A percentile compares a stretch with the other conserved stretches of the same genome.
Evolutionary conservation across 169 alveolate genomes (phyloP).

Genomic region (Fabrea salina): DNA sequence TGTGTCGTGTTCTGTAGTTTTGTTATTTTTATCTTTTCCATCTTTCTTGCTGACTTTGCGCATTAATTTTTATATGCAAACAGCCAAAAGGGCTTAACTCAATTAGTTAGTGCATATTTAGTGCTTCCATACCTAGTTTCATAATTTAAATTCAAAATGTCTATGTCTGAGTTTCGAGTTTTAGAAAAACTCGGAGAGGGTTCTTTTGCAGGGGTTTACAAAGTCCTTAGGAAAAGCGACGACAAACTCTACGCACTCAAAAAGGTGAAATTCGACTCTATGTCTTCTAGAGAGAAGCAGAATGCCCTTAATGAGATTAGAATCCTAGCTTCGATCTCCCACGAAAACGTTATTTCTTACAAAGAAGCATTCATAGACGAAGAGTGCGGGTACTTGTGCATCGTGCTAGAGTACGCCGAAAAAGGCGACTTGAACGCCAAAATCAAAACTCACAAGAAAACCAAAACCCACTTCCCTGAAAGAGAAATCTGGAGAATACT

Average conservation of each 20-base stretch:
- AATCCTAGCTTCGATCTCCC: slow-evolving; percentile 70
- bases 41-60: slow-evolving; percentile 28
- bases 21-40: slow-evolving; percentile 10
- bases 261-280: slow-evolving; percentile 43
- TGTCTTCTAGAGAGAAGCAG: slow-evolving; percentile 56
- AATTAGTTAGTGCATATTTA: too few relatives aligned
- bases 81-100: too few relatives aligned
- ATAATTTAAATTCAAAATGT: too few relatives aligned
- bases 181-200: slow-evolving; percentile 56
- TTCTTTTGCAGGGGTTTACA: slow-evolving; percentile 53
- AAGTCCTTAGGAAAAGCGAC: slow-evolving; percentile 56
- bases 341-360: slow-evolving; percentile 54
- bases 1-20: not conserved
- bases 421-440: slow-evolving; percentile 50
- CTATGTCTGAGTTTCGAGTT: slow-evolving; percentile 37
- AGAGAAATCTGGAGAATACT: slow-evolving; percentile 52
- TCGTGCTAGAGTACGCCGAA: slow-evolving; percentile 10
- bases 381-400: slow-evolving; percentile 45
- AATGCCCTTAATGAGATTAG: slow-evolving; percentile 75
- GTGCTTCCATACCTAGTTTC: too few relatives aligned
- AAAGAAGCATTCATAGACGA: slow-evolving; percentile 66
- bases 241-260: slow-evolving; percentile 52
- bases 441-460: slow-evolving; percentile 34
- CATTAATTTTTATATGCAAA: too few relatives aligned
- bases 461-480: slow-evolving; percentile 39